Evolutionary conservation across 2,329 filamentous ascomycete species (phyloP).

Genomic region (Gliomastix tumulicola): DNA sequence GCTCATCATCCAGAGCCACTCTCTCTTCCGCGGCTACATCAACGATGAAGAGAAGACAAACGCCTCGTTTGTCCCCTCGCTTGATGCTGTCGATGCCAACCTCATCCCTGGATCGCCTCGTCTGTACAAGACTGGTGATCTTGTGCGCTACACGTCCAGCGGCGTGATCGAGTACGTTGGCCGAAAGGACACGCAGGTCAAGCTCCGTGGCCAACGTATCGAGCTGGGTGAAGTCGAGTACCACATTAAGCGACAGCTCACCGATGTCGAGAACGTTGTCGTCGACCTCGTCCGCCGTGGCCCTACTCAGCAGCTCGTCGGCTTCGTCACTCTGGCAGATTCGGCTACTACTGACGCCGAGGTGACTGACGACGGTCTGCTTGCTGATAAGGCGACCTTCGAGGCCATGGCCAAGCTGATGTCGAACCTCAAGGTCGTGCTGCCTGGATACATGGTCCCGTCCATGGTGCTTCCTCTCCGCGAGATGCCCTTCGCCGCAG

Average conservation of each 20-base stretch:
- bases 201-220: slow-evolving; percentile 43
- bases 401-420: no score
- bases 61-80: slow-evolving; percentile 13
- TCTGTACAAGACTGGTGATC: slow-evolving; percentile 10
- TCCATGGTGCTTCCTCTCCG: slow-evolving; percentile 3
- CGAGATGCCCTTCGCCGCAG: slow-evolving; percentile 5
- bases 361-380: no score
- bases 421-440: background rate
- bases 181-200: slow-evolving; percentile 28
- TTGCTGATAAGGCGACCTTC: no score
- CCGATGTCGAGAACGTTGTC: background rate
- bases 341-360: no score
- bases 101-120: no score
- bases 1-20: slow-evolving; percentile 18
- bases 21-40: slow-evolving; percentile 39
- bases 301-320: background rate
- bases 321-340: slow-evolving; percentile 1
- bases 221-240: slow-evolving; percentile 25
- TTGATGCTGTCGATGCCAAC: background rate
- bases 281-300: slow-evolving; percentile 5
- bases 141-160: slow-evolving; percentile 1
- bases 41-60: slow-evolving; percentile 24
- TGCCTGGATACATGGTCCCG: slow-evolving; percentile 6
- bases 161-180: slow-evolving; percentile 3
- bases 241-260: background rate